Percentiles rank a stretch among this genome's conserved stretches.
These are phyloP conservation scores for Coffea eugenioides DNA, from an alignment of 257 asterid species.

Conservation along the genomic window DNA sequence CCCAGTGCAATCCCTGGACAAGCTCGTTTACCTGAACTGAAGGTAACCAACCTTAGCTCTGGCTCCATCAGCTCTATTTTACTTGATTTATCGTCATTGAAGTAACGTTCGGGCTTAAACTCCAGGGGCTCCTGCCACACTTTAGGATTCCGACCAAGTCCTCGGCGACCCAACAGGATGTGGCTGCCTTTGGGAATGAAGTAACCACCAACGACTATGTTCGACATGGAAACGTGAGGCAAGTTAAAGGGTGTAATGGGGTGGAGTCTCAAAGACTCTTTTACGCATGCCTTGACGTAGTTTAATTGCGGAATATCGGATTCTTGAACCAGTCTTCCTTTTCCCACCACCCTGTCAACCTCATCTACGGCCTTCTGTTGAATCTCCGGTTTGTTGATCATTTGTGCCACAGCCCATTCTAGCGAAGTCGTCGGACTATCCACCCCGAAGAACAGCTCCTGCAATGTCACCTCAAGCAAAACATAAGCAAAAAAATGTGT, in stretches of 20 bases:
- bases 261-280: conserved; percentile 16
- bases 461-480: neutral
- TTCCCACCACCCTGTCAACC: conserved; percentile 12
- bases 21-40: conserved; percentile 17
- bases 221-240: neutral
- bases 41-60: neutral
- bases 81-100: neutral
- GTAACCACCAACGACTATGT: conserved; percentile 6
- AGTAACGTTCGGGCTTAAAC: conserved; percentile 16
- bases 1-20: conserved; percentile 15
- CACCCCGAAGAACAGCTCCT: conserved; percentile 19
- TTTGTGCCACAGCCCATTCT: conserved; percentile 23
- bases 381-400: conserved; percentile 13
- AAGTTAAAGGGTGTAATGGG: conserved; percentile 13
- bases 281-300: conserved; percentile 9
- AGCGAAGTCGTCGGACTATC: conserved; percentile 20
- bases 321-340: conserved; percentile 16
- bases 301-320: conserved; percentile 8
- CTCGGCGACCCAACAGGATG: conserved; percentile 1
- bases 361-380: conserved; percentile 6
- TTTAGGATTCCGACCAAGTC: conserved; percentile 22
- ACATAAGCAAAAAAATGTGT: too few species aligned
- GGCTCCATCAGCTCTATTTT: conserved; percentile 12
- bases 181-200: conserved; percentile 19
- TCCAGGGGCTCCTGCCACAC: conserved; percentile 14